A percentile compares a stretch with the other conserved stretches of the same genome.
These are phyloP conservation scores for Neodidymelliopsis sp. DNA, from an alignment of 2,329 filamentous ascomycete genomes.

Conservation along the genomic window DNA sequence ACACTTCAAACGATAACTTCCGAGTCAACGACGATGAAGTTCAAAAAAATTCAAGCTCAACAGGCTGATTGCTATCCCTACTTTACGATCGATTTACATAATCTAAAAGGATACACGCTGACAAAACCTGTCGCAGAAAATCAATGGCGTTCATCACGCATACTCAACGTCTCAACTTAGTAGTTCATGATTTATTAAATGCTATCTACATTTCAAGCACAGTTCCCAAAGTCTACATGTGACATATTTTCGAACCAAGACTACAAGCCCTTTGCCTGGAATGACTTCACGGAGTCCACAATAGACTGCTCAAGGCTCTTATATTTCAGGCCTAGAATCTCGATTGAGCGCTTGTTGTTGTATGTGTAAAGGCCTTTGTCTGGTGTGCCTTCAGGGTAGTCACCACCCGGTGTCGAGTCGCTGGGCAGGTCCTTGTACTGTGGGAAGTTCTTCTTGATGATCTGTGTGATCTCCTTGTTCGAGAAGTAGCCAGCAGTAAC, in stretches of 20 bases:
- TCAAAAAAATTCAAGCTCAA: constrained; percentile 61
- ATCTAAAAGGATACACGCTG: constrained; percentile 16
- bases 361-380: constrained; percentile 54
- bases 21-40: constrained; percentile 48
- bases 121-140: constrained; percentile 17
- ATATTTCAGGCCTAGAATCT: constrained; percentile 68
- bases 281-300: constrained; percentile 67
- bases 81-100: constrained; percentile 4
- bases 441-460: constrained; percentile 64
- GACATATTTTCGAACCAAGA: neutral
- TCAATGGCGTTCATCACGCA: neutral
- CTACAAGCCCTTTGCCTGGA: constrained; percentile 63
- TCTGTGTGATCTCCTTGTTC: constrained; percentile 65
- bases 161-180: constrained; percentile 17
- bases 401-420: constrained; percentile 51
- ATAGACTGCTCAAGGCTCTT: constrained; percentile 65
- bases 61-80: constrained; percentile 55
- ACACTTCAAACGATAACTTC: constrained; percentile 43
- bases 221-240: neutral
- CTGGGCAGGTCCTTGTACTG: constrained; percentile 61
- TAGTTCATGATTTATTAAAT: constrained; percentile 23
- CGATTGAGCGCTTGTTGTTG: constrained; percentile 63
- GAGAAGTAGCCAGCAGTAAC: constrained; percentile 65
- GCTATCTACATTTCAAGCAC: neutral
- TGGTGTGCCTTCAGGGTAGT: constrained; percentile 55